Evolutionary conservation across 2,329 filamentous ascomycete genomes (phyloP), one percentile per base, ranked within the genome.

Genomic region (Exserohilum rostratum): DNA sequence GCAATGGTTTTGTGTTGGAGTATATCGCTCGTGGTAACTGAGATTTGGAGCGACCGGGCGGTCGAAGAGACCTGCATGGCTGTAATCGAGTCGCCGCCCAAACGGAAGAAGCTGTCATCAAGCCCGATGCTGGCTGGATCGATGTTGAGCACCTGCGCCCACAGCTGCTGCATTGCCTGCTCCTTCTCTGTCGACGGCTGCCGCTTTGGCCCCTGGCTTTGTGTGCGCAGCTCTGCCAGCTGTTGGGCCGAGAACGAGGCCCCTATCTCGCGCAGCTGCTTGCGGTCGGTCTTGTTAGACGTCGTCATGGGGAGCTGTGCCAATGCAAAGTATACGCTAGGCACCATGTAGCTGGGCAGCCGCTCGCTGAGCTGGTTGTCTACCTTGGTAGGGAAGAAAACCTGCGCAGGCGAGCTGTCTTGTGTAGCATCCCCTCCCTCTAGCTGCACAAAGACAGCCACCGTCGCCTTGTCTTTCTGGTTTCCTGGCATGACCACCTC

Each of bases 271-370:
- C 22, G 38, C 4, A 71, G 47, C 12, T 44, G 38, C 55, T 61
- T 65, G 2, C 66, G 58, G 46, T 71, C 65, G 5, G 53, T 57
- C 50, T 83, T 83, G 1, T 78, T 75, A 6, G 80, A 82, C 3
- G 76, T 67, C 5, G 79, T 62, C 1, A 76, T 65, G 0, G 81
- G 81, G 11, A 50, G 5, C 15, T 44, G 3, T 20, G 2, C 7
- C 11, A 50, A 7, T 12, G n/a, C 39, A 44, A 50, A 37, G 39
- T 35, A 50, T 5, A 50, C 39, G 11, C 15, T 7, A 20, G 47
- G 47, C 30, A 50, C 38, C 47, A 50, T 50, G 37, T 50, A 6
- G 3, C 15, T 15, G 27, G 46, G 46, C 15, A 50, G 10, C 15
- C 46, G 37, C 12, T 40, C 5, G 13, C 10, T 10, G 9, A 50